Base-by-base conservation (phyloP, 129 eudicot species). In the Daucus carota region DNA sequence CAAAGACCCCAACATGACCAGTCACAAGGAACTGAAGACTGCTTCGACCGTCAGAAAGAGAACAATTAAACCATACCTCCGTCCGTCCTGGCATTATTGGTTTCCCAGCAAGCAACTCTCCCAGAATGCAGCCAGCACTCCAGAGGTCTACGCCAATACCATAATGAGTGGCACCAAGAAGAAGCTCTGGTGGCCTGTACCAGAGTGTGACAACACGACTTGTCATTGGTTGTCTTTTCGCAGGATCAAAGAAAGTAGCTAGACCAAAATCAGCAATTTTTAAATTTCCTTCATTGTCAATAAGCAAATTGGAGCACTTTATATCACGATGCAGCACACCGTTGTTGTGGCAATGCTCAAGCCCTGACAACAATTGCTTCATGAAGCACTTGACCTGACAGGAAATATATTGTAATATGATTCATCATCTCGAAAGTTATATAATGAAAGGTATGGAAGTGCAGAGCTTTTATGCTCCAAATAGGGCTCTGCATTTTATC, bases 101-200 rank as follows among this genome's bases (percentile, higher is more conserved):
- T 76, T 88, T 93, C 57, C 98, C 97, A 52, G 91, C 88, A 72
- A 93, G 90, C 69, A 93, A 88, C 81, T 93, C 98, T 7, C 95
- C 98, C 80, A 93, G 83, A 84, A 93, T 93, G 82, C 98, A 93
- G 66, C 98, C 98, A 78, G 97, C 97, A 78, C 98, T 93, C 98
- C 98, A 93, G 40, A 93, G 79, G 83, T 93, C 98, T 80, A 93
- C 96, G 36, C 97, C 96, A 28, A 80, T 86, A 79, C 98, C 98
- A 81, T 93, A 93, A 88, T 73, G 68, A 69, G 94, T 90, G 63
- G 97, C 95, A 34, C 98, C 98, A 18, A 93, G 86, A 80, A 93
- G 89, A 40, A 93, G 95, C 71, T 93, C 98, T 0, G 98, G 98
- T 41, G 98, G 97, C 54, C 98, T 95, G 40, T 93, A 93, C 98